Conservation (phyloP, 345 rosid species). For the Linum lewisii region DNA sequence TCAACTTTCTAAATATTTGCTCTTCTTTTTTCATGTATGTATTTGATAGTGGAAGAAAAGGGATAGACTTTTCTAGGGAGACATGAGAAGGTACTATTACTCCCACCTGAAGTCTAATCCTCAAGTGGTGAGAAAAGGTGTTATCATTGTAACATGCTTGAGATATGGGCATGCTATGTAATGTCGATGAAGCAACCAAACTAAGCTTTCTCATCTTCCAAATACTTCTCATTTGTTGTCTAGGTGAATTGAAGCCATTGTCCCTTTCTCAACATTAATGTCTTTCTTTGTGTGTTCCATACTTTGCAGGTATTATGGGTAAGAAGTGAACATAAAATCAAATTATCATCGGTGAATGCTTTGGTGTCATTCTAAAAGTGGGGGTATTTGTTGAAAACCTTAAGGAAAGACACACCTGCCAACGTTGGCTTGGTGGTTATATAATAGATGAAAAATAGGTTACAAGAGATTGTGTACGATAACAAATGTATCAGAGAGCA, state of each 20-base stretch:
- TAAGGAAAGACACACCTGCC: too few species aligned
- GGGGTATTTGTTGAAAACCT: too few species aligned
- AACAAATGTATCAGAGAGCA: too few species aligned
- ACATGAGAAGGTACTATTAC: slow-evolving; percentile 13
- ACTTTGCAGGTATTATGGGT: neutral
- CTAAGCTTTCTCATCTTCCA: neutral
- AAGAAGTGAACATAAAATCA: too few species aligned
- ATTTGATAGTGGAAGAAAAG: slow-evolving; percentile 7
- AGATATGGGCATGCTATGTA: slow-evolving; percentile 16
- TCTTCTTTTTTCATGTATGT: neutral
- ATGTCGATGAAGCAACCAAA: neutral
- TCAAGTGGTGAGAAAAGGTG: slow-evolving; percentile 22
- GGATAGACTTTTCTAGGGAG: neutral
- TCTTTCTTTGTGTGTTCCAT: too few species aligned
- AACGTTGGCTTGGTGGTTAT: too few species aligned
- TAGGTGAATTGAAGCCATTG: neutral
- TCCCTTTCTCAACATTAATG: neutral
- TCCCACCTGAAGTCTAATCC: slow-evolving; percentile 19
- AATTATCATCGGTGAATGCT: too few species aligned
- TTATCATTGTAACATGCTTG: slow-evolving; percentile 34
- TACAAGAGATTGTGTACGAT: too few species aligned
- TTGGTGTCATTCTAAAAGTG: too few species aligned
- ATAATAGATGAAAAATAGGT: too few species aligned
- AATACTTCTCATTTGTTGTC: neutral
- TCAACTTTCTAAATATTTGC: too few species aligned